Percentiles rank a stretch among this genome's conserved stretches.
Conservation (phyloP, 2,329 filamentous ascomycete genomes). For the Didymella keratinophila region DNA sequence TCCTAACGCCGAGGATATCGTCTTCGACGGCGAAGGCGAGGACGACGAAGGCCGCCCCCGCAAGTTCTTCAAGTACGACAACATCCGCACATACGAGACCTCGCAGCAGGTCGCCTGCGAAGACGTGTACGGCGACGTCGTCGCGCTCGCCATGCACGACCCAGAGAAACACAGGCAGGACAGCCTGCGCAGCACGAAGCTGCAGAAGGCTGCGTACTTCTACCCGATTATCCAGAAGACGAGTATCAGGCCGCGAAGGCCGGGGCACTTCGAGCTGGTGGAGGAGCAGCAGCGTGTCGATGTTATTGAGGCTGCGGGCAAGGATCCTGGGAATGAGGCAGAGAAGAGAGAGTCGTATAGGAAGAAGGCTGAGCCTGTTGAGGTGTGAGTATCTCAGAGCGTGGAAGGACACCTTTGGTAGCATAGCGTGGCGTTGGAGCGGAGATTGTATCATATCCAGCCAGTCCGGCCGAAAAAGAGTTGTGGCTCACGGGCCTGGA, state of each 20-base stretch:
- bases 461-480: neutral
- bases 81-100: slow-evolving; percentile 68
- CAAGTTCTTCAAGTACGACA: slow-evolving; percentile 65
- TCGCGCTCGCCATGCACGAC: slow-evolving; percentile 67
- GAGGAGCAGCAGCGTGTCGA: slow-evolving; percentile 59
- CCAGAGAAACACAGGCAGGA: slow-evolving; percentile 52
- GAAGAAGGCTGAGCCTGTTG: slow-evolving; percentile 54
- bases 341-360: slow-evolving; percentile 57
- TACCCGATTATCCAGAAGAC: slow-evolving; percentile 67
- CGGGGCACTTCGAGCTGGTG: slow-evolving; percentile 49
- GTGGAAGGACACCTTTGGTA: slow-evolving; percentile 2
- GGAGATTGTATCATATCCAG: slow-evolving; percentile 14
- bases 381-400: slow-evolving; percentile 15
- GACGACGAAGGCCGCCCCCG: slow-evolving; percentile 55
- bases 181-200: slow-evolving; percentile 42
- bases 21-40: slow-evolving; percentile 42
- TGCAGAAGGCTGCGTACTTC: slow-evolving; percentile 66
- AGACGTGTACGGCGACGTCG: slow-evolving; percentile 62
- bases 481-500: neutral
- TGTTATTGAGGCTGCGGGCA: slow-evolving; percentile 60
- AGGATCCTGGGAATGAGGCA: slow-evolving; percentile 60
- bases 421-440: slow-evolving; percentile 23
- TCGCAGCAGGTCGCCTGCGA: slow-evolving; percentile 60
- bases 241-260: slow-evolving; percentile 59
- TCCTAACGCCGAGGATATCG: slow-evolving; percentile 57